A percentile compares a stretch with the other conserved stretches of the same genome.
Conservation (phyloP, 345 rosid genomes). For the Odontarrhena argentea region DNA sequence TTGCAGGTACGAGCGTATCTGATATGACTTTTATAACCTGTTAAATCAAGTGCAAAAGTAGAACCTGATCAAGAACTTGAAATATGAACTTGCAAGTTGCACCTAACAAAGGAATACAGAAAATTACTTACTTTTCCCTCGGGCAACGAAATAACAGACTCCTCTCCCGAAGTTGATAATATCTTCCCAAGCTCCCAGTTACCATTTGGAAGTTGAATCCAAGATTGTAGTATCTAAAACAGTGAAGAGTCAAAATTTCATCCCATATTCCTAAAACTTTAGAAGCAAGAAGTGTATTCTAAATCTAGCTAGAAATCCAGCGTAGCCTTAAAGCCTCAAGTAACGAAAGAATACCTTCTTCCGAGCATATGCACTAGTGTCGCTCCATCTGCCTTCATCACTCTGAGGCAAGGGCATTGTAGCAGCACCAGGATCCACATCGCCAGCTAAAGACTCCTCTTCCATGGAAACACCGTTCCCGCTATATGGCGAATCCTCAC, state of each 20-base stretch:
- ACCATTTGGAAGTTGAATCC: constrained; percentile 85
- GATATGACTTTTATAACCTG: constrained; percentile 73
- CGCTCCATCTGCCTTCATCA: constrained; percentile 73
- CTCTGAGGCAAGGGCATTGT: constrained; percentile 49
- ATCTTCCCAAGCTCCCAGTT: constrained; percentile 87
- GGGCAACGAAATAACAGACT: constrained; percentile 66
- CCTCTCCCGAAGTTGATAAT: constrained; percentile 63
- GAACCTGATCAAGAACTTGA: constrained; percentile 29
- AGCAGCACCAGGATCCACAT: constrained; percentile 54
- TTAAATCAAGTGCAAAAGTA: constrained; percentile 16
- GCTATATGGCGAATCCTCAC: constrained; percentile 82
- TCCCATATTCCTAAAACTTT: constrained; percentile 5
- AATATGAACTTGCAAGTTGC: constrained; percentile 11
- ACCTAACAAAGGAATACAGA: constrained; percentile 26
- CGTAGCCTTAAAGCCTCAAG: background rate
- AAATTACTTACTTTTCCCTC: constrained; percentile 74
- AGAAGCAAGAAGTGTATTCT: constrained; percentile 12
- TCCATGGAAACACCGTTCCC: constrained; percentile 46
- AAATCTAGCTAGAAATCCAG: background rate
- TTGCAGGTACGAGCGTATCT: constrained; percentile 78
- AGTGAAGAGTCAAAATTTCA: constrained; percentile 31
- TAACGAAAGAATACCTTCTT: constrained; percentile 64
- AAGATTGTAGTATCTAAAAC: constrained; percentile 79
- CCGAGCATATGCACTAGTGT: constrained; percentile 63
- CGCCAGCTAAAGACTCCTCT: constrained; percentile 50